Percentiles rank a stretch among this genome's conserved stretches.
These are phyloP conservation scores for Apiospora koreana DNA, from an alignment of 2,329 filamentous ascomycete species.

Conservation along the genomic window DNA sequence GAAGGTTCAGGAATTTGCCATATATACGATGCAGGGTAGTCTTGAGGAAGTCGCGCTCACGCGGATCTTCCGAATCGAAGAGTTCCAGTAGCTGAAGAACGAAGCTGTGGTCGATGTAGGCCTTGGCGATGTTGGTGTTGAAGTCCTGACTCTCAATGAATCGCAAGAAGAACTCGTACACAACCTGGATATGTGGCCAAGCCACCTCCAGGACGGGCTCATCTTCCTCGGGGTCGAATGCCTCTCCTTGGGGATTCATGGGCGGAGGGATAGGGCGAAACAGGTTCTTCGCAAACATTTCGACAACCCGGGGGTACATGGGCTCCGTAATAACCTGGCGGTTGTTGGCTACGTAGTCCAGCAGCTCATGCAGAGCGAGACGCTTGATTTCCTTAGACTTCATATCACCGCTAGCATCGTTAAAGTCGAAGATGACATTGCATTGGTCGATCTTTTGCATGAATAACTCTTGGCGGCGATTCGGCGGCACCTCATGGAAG, in stretches of 20 bases:
- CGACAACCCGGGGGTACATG: slow-evolving; percentile 97
- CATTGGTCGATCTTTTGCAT: slow-evolving; percentile 99
- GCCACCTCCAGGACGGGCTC: slow-evolving; percentile 97
- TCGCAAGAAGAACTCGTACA: slow-evolving; percentile 98
- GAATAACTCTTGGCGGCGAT: slow-evolving; percentile 92
- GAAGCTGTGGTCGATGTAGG: slow-evolving; percentile 97
- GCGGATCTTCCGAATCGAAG: slow-evolving; percentile 96
- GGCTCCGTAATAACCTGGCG: slow-evolving; percentile 97
- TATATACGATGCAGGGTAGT: slow-evolving; percentile 98
- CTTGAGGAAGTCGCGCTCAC: slow-evolving; percentile 96
- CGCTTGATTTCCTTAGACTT: slow-evolving; percentile 99
- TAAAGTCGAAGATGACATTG: slow-evolving; percentile 99
- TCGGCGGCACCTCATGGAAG: slow-evolving; percentile 96
- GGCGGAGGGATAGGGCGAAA: slow-evolving; percentile 97
- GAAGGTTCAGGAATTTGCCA: slow-evolving; percentile 96
- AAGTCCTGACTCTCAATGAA: slow-evolving; percentile 99
- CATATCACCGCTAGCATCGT: slow-evolving; percentile 97
- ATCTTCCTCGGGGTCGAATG: slow-evolving; percentile 97
- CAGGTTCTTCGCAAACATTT: slow-evolving; percentile 99
- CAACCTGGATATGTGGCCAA: slow-evolving; percentile 98
- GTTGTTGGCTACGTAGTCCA: slow-evolving; percentile 99
- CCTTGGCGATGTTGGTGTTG: slow-evolving; percentile 99
- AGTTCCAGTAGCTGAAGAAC: slow-evolving; percentile 95
- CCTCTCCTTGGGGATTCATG: slow-evolving; percentile 96
- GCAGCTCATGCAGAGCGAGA: slow-evolving; percentile 88